phyloP scores from a whole-genome alignment of 306 rosid species.

The Pyrus pyrifolia region DNA sequence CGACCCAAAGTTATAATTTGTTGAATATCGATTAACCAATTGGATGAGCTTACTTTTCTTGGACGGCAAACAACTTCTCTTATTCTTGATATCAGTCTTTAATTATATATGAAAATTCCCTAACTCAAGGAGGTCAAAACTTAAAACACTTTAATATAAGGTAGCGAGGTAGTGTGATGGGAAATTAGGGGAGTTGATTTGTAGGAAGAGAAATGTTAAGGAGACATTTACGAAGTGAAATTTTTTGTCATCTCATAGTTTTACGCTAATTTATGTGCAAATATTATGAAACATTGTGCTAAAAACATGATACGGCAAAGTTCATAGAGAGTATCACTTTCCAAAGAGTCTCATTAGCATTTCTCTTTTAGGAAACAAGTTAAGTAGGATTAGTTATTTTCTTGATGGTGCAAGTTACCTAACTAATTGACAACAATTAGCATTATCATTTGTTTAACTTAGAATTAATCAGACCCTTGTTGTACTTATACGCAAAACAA shows the following conservation, averaged over 20 bases:
- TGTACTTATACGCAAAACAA: too few relatives aligned
- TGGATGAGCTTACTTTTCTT: not conserved
- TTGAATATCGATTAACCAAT: not conserved
- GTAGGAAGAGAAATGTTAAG: not conserved
- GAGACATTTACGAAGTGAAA: accelerated
- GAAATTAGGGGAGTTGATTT: not conserved
- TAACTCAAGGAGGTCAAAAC: not conserved
- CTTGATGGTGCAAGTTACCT: not conserved
- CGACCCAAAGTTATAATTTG: not conserved
- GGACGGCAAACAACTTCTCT: not conserved
- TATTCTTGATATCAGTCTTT: not conserved
- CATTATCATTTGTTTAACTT: not conserved
- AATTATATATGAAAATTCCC: too few relatives aligned
- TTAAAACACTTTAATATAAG: not conserved
- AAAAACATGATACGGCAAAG: too few relatives aligned
- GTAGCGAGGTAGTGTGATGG: not conserved
- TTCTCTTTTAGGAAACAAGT: not conserved
- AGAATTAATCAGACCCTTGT: too few relatives aligned
- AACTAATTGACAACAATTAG: not conserved
- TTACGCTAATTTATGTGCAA: too few relatives aligned
- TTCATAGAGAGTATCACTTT: too few relatives aligned
- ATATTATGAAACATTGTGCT: too few relatives aligned
- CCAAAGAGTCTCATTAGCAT: too few relatives aligned
- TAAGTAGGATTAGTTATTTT: not conserved
- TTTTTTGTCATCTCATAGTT: too few relatives aligned